Conservation (phyloP, 2,329 filamentous ascomycete genomes). For the Ophiognomonia clavigignenti-juglandacearum region DNA sequence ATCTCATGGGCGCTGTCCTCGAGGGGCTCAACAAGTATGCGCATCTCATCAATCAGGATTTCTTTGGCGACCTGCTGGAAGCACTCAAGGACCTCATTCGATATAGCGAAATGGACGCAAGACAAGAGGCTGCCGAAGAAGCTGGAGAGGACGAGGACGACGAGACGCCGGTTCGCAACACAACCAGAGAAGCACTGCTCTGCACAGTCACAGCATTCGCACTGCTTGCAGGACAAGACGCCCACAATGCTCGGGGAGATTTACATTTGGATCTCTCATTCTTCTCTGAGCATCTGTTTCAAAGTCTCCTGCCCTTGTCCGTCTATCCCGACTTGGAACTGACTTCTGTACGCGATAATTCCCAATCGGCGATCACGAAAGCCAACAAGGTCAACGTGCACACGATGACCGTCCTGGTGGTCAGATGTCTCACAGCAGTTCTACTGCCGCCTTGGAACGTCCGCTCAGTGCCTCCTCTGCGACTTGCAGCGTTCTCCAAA, state of each 20-base stretch:
- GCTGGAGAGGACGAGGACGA: constrained; percentile 47
- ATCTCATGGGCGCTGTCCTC: constrained; percentile 93
- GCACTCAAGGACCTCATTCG: constrained; percentile 89
- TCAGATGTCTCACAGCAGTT: constrained; percentile 78
- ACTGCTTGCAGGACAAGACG: constrained; percentile 92
- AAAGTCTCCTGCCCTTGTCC: constrained; percentile 71
- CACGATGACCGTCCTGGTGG: constrained; percentile 86
- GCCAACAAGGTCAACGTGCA: constrained; percentile 79
- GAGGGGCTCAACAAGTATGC: constrained; percentile 92
- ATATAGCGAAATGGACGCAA: constrained; percentile 58
- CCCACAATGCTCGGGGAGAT: constrained; percentile 72
- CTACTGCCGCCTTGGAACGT: constrained; percentile 72
- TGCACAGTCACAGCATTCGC: constrained; percentile 96
- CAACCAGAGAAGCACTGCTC: constrained; percentile 81
- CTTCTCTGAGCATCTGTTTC: constrained; percentile 93
- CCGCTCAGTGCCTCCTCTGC: constrained; percentile 70
- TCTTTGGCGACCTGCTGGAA: constrained; percentile 94
- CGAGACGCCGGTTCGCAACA: constrained; percentile 55
- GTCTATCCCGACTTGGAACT: constrained; percentile 84
- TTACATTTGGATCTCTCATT: constrained; percentile 89
- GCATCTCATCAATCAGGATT: constrained; percentile 97
- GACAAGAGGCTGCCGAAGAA: constrained; percentile 40
- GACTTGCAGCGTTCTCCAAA: constrained; percentile 90
- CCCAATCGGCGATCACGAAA: constrained; percentile 33
- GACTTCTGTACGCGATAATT: too few relatives aligned